A percentile compares a stretch with the other conserved stretches of the same genome.
Conservation (phyloP, 2,329 filamentous ascomycete genomes). For the Drechslerella stenobrocha region DNA sequence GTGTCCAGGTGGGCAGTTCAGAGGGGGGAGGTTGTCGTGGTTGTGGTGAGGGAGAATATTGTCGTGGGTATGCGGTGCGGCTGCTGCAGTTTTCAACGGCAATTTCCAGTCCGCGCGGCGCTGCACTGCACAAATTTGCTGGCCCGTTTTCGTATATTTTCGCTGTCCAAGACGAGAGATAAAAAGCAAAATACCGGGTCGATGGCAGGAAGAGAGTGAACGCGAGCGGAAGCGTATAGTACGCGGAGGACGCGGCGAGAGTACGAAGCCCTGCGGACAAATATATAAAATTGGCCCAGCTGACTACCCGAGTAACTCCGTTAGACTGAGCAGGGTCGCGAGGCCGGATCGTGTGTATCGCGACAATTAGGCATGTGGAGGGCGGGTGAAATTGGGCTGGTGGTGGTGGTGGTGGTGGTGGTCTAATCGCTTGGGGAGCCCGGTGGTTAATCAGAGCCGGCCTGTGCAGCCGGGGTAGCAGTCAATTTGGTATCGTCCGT, state of each 20-base stretch:
- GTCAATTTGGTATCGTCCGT: too few species aligned
- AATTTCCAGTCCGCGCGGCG: constrained; percentile 36
- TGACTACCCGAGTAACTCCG: too few species aligned
- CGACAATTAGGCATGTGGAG: constrained; percentile 34
- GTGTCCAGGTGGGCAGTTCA: not conserved
- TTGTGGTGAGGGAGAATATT: constrained; percentile 34
- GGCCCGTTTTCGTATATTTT: too few species aligned
- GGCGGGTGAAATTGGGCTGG: constrained; percentile 20
- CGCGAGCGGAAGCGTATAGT: not conserved
- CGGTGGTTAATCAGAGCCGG: not conserved
- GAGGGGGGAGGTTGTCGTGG: not conserved
- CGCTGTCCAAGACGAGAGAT: too few species aligned
- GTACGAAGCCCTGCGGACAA: too few species aligned
- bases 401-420: not conserved
- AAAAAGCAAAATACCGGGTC: too few species aligned
- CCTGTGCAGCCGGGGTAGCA: not conserved
- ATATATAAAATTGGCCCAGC: too few species aligned
- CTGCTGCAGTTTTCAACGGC: constrained; percentile 41
- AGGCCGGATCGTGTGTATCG: constrained; percentile 14
- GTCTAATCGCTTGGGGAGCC: not conserved
- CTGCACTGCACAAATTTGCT: not conserved
- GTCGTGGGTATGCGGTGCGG: constrained; percentile 41
- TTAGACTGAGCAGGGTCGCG: not conserved
- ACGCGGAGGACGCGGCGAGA: not conserved
- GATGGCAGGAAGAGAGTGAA: too few species aligned